Conservation (phyloP, 2,329 filamentous ascomycete genomes). For the Colletotrichum trifolii region DNA sequence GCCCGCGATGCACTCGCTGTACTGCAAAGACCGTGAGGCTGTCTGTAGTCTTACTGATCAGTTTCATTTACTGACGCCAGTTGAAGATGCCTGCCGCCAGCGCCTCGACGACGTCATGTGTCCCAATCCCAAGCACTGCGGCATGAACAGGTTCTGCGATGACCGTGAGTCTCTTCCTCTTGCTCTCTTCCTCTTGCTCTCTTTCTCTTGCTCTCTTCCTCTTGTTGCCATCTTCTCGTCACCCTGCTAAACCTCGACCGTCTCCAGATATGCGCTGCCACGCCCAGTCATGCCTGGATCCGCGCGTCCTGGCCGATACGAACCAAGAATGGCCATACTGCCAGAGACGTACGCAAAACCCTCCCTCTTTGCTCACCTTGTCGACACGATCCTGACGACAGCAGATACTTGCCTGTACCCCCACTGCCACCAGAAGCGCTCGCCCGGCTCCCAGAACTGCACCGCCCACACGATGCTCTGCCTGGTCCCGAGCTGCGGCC, state of each 20-base stretch:
- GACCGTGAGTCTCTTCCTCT: slow-evolving; percentile 28
- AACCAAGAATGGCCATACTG: slow-evolving; percentile 36
- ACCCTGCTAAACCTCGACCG: slow-evolving; percentile 13
- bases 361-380: background rate
- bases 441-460: slow-evolving; percentile 29
- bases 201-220: background rate
- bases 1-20: slow-evolving; percentile 21
- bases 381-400: background rate
- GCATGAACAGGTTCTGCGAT: slow-evolving; percentile 33
- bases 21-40: slow-evolving; percentile 37
- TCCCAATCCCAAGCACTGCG: slow-evolving; percentile 27
- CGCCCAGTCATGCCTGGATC: slow-evolving; percentile 26
- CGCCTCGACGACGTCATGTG: slow-evolving; percentile 37
- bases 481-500: slow-evolving; percentile 33
- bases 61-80: background rate
- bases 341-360: slow-evolving; percentile 31
- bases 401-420: slow-evolving; percentile 38
- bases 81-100: slow-evolving; percentile 37
- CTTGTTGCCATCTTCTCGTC: background rate
- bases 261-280: slow-evolving; percentile 9
- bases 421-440: slow-evolving; percentile 34
- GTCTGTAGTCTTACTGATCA: background rate
- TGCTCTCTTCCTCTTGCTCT: no score
- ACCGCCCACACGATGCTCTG: slow-evolving; percentile 34
- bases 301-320: slow-evolving; percentile 28